Evolutionary conservation across 1,284 basidiomycete genomes (phyloP).

Genomic region (Golubevia sp.): DNA sequence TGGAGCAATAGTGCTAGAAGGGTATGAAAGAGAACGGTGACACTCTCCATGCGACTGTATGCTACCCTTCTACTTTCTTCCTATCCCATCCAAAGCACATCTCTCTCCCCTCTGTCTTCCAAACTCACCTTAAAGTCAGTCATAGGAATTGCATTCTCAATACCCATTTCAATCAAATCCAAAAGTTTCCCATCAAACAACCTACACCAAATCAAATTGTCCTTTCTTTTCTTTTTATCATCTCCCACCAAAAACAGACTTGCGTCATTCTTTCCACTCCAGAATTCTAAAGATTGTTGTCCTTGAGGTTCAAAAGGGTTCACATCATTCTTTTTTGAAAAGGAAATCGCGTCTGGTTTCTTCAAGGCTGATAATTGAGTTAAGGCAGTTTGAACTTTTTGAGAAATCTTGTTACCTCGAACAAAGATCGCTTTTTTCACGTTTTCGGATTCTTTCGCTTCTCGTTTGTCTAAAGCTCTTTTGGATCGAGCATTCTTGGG

Average conservation of each 20-base stretch:
- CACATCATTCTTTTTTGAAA: conserved; percentile 91
- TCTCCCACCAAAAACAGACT: conserved; percentile 87
- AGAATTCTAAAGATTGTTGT: conserved; percentile 80
- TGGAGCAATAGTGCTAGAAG: not conserved
- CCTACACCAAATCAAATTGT: conserved; percentile 82
- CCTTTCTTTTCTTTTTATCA: conserved; percentile 90
- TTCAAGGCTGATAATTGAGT: conserved; percentile 68
- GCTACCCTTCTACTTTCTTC: too few relatives aligned
- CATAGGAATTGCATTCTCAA: conserved; percentile 81
- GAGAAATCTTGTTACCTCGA: conserved; percentile 81
- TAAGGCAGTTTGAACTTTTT: conserved; percentile 79
- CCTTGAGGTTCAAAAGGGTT: conserved; percentile 83
- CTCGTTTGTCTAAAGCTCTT: conserved; percentile 82
- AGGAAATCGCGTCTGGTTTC: conserved; percentile 75
- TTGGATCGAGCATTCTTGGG: conserved; percentile 98
- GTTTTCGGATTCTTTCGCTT: conserved; percentile 83
- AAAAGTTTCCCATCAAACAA: conserved; percentile 86
- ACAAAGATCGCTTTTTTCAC: conserved; percentile 84
- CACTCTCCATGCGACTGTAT: not conserved
- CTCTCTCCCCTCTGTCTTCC: conserved; percentile 4
- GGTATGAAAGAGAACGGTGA: conserved; percentile 1
- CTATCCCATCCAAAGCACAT: not conserved
- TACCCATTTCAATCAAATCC: conserved; percentile 93
- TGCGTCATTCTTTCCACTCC: conserved; percentile 91
- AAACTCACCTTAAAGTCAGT: conserved; percentile 76